Conservation (phyloP, 495 filamentous ascomycete species). For the Amphirosellinia nigrospora region DNA sequence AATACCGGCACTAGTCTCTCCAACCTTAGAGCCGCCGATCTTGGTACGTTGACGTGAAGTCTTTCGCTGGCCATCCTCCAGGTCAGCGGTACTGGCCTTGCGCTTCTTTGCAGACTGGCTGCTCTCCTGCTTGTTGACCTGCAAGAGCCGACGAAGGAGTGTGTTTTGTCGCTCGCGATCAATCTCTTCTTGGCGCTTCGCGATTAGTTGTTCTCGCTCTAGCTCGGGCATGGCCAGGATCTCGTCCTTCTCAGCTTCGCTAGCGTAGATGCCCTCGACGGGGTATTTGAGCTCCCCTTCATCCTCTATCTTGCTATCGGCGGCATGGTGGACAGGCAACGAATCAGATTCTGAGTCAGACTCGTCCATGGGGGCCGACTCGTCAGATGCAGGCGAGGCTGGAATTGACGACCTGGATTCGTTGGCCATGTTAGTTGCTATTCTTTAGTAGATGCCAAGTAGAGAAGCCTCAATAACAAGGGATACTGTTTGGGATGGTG, state of each 20-base stretch:
- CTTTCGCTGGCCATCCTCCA: slow-evolving; percentile 76
- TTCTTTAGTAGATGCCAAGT: neutral
- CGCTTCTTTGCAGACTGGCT: slow-evolving; percentile 67
- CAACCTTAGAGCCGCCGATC: slow-evolving; percentile 76
- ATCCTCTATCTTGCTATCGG: slow-evolving; percentile 57
- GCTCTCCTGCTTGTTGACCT: slow-evolving; percentile 48
- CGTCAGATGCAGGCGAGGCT: slow-evolving; percentile 75
- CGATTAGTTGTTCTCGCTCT: slow-evolving; percentile 86
- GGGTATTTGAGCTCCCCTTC: slow-evolving; percentile 76
- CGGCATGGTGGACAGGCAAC: slow-evolving; percentile 41
- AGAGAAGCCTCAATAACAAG: neutral
- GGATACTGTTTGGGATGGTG: neutral
- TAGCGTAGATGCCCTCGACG: slow-evolving; percentile 85
- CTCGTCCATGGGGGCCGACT: slow-evolving; percentile 88
- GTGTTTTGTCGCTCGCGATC: slow-evolving; percentile 82
- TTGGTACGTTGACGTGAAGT: slow-evolving; percentile 82
- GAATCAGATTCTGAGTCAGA: slow-evolving; percentile 78
- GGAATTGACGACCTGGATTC: slow-evolving; percentile 27
- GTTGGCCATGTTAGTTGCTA: slow-evolving; percentile 22
- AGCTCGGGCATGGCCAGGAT: slow-evolving; percentile 91
- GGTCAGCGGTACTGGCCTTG: slow-evolving; percentile 74
- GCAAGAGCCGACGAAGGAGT: slow-evolving; percentile 74
- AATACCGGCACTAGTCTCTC: slow-evolving; percentile 75
- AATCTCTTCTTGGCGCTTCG: slow-evolving; percentile 81
- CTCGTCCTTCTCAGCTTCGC: slow-evolving; percentile 75